Conservation (phyloP, 2,329 filamentous ascomycete species). For the Colletotrichum musicola region DNA sequence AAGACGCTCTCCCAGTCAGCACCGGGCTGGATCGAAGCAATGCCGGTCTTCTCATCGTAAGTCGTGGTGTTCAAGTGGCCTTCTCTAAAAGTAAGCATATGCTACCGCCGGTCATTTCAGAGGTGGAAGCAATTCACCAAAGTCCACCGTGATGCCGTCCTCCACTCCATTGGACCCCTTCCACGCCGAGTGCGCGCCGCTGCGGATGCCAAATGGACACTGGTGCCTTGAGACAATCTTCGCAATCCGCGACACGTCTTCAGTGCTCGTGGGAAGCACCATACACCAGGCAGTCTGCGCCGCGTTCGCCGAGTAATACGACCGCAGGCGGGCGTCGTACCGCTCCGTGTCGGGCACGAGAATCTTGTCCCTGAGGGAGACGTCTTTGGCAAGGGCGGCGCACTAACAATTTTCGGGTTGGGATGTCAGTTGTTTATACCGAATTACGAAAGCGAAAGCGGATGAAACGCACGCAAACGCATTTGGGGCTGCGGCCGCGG, state of each 20-base stretch:
- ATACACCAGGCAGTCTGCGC: conserved; percentile 46
- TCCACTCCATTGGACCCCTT: conserved; percentile 42
- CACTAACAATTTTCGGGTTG: conserved; percentile 41
- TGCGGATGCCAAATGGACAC: conserved; percentile 46
- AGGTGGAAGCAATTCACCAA: conserved; percentile 34
- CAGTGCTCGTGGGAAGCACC: conserved; percentile 33
- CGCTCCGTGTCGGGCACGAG: conserved; percentile 36
- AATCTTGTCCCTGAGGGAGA: conserved; percentile 43
- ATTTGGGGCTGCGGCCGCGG: conserved; percentile 19
- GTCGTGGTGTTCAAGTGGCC: conserved; percentile 48
- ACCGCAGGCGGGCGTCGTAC: conserved; percentile 43
- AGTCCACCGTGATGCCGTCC: conserved; percentile 45
- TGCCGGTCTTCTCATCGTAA: conserved; percentile 44
- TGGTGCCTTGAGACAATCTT: conserved; percentile 40
- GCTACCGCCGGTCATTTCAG: conserved; percentile 29
- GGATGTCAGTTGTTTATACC: no score
- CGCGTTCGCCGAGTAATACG: conserved; percentile 49
- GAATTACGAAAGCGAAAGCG: neutral
- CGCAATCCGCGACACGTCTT: conserved; percentile 40
- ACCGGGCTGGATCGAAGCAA: conserved; percentile 48
- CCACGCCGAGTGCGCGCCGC: conserved; percentile 46
- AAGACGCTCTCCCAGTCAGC: conserved; percentile 46
- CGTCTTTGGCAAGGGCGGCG: conserved; percentile 40
- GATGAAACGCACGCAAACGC: conserved; percentile 9
- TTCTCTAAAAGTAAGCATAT: neutral